phyloP scores from a whole-genome alignment of 805 yeast species.

The Jamesozyma piceae region DNA sequence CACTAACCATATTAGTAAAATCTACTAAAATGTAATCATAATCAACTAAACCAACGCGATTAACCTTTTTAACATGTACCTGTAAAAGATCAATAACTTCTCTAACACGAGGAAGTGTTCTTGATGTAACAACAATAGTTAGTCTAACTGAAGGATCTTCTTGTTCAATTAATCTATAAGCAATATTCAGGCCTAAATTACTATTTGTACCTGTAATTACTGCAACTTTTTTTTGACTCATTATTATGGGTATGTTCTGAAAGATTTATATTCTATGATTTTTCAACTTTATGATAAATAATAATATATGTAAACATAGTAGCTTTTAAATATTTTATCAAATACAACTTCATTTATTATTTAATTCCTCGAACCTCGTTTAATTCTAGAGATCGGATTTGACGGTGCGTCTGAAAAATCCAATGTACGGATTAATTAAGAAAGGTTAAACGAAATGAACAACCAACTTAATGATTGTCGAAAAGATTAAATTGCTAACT shows the following conservation, averaged over 20 bases:
- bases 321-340: too few species aligned
- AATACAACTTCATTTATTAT: too few species aligned
- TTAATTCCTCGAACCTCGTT: neutral
- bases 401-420: neutral
- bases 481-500: too few species aligned
- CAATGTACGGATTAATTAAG: neutral
- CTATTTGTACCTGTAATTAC: constrained; percentile 41
- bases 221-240: constrained; percentile 31
- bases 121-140: constrained; percentile 79
- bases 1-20: constrained; percentile 80
- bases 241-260: constrained; percentile 1
- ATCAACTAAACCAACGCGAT: constrained; percentile 54
- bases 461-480: too few species aligned
- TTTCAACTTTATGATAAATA: too few species aligned
- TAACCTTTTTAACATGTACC: constrained; percentile 31
- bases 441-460: too few species aligned
- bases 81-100: constrained; percentile 58
- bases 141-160: constrained; percentile 45
- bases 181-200: constrained; percentile 80
- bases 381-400: neutral
- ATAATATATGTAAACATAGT: too few species aligned
- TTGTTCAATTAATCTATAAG: constrained; percentile 62
- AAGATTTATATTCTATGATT: too few species aligned
- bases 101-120: constrained; percentile 78
- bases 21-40: constrained; percentile 88